Conservation (phyloP, 768 basidiomycete genomes). For the Pluteus cervinus region DNA sequence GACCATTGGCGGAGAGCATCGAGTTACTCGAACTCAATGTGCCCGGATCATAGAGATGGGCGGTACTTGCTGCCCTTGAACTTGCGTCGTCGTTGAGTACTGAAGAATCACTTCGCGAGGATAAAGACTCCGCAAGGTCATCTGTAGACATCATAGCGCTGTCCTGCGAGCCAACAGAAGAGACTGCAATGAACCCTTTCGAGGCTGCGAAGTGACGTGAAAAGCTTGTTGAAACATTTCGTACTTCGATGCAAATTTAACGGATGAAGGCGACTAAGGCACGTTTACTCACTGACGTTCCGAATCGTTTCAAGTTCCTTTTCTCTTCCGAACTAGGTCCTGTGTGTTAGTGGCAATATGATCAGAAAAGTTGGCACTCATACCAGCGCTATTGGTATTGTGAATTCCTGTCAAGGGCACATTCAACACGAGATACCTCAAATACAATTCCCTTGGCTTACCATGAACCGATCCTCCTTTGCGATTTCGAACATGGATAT, state of each 20-base stretch:
- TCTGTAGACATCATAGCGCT: conserved; percentile 23
- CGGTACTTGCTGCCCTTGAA: too few species aligned
- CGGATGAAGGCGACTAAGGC: not conserved
- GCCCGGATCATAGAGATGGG: too few species aligned
- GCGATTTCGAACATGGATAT: conserved; percentile 68
- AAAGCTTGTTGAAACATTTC: conserved; percentile 51
- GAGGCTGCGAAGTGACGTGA: conserved; percentile 44
- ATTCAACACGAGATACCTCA: not conserved
- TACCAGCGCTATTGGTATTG: conserved; percentile 62
- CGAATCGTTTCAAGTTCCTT: conserved; percentile 64
- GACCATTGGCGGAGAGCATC: conserved; percentile 31
- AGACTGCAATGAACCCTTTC: conserved; percentile 33
- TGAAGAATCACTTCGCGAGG: conserved; percentile 37
- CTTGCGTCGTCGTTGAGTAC: too few species aligned
- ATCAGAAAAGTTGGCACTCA: conserved; percentile 7
- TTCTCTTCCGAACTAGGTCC: conserved; percentile 57
- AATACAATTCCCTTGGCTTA: conserved; percentile 21
- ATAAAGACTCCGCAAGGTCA: conserved; percentile 36
- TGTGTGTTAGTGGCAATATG: conserved; percentile 4
- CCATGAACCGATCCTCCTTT: conserved; percentile 57
- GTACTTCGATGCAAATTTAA: conserved; percentile 22
- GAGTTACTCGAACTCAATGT: conserved; percentile 30
- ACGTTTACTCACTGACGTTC: conserved; percentile 48
- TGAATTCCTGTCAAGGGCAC: conserved; percentile 46
- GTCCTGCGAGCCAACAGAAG: conserved; percentile 26